Base-by-base conservation (phyloP, 2,329 filamentous ascomycete species). In the Metarhizium brunneum region DNA sequence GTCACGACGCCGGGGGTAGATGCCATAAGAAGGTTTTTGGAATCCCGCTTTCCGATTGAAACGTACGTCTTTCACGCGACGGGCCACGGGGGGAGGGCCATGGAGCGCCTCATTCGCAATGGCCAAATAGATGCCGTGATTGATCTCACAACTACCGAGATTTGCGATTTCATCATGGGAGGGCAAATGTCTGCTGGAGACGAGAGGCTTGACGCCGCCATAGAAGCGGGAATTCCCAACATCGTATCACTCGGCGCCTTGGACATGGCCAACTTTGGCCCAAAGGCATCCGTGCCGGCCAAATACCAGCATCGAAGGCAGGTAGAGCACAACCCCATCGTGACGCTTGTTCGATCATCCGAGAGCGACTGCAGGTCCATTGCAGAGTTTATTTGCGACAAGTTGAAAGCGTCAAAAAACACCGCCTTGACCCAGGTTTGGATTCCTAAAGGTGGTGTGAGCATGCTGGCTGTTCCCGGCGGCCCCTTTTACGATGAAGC, bases 101-200 rank as follows among this genome's bases (percentile, higher is more conserved):
- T 89, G 85, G 86, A 89, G 64, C 73, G 82, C 1, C 71, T 89
- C 2, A 69, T 87, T 1, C 63, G 65, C 0, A 80, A 85, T 60
- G 74, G 74, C 0, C 69, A 72, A n/a, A 71, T 90, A 2, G 83
- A 87, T 62, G 86, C 81, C 0, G 77, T 88, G 0, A 69, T 88
- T 3, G 86, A 90, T 63, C 68, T 89, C n/a, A 89, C 86, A 0
- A 88, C 85, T 0, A 87, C 84, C 0, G 86, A 90, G 63, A 76
- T 87, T 18, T 81, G 80, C 47, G 86, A 89, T 62, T 70, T 82
- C 50, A 59, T 87, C 1, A 78, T 80, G 16, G 86, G 83, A 0
- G 85, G 86, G 0, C 75, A 82, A 3, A 78, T 89, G 70, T 78
- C 76, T 35, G 84, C 85, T 0, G 84, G 82, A 0, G 69, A 75